These are phyloP conservation scores for Leptographium wingfieldii DNA, from an alignment of 2,329 filamentous ascomycete species.

Conservation along the genomic window DNA sequence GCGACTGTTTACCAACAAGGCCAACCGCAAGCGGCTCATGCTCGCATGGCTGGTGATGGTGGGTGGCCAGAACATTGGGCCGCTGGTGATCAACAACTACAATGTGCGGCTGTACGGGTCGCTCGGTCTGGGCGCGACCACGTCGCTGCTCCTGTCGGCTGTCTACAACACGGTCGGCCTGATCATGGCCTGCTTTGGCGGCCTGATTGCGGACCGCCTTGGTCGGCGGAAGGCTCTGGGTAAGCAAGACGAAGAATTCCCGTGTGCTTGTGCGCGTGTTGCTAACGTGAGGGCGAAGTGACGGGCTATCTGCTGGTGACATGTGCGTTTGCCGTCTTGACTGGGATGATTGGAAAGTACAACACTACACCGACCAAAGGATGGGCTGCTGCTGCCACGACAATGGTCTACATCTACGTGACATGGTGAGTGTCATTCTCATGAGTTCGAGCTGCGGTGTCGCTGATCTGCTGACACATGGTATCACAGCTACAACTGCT, in stretches of 20 bases:
- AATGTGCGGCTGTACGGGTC: not conserved
- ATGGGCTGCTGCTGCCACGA: not conserved
- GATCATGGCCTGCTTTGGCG: not conserved
- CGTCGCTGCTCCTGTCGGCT: slow-evolving; percentile 1
- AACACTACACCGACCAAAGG: slow-evolving; percentile 1
- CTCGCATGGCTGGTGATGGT: slow-evolving; percentile 4
- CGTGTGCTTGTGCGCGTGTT: not conserved
- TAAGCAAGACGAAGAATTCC: not conserved
- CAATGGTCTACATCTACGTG: slow-evolving; percentile 1
- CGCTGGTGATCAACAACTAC: slow-evolving; percentile 6
- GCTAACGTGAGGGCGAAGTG: not conserved
- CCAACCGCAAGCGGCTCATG: slow-evolving; percentile 3
- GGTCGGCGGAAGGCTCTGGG: not conserved
- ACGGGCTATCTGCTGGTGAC: not conserved
- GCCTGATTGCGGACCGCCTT: not conserved
- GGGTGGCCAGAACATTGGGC: slow-evolving; percentile 6
- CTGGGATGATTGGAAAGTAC: slow-evolving; percentile 4
- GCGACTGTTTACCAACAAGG: slow-evolving; percentile 3
- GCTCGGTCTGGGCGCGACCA: not conserved
- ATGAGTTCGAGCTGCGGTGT: no score
- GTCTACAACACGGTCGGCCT: slow-evolving; percentile 2
- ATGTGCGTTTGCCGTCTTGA: not conserved
- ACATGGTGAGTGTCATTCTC: not conserved
- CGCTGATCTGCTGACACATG: not conserved
- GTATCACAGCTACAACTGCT: not conserved